Percentiles rank a stretch among this genome's conserved stretches.
Evolutionary conservation across 192 early-diverging fungal species (phyloP).

Genomic region (Backusella tuberculispora): DNA sequence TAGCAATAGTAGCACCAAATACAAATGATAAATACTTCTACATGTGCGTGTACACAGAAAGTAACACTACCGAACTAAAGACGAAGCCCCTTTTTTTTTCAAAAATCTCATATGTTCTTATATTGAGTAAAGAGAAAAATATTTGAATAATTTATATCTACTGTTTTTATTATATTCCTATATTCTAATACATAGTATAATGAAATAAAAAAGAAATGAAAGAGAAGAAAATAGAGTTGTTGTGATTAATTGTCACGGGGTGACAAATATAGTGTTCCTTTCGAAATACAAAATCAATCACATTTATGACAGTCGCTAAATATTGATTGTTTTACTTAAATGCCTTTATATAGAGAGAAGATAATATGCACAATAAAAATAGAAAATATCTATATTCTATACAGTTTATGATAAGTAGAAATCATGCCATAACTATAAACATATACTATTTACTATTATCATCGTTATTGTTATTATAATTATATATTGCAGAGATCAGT

Average conservation of each 20-base stretch:
- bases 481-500: neutral
- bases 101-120: neutral
- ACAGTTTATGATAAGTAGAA: too few relatives aligned
- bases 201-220: neutral
- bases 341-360: neutral
- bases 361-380: neutral
- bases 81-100: neutral
- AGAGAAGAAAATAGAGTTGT: neutral
- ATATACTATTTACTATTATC: neutral
- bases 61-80: neutral
- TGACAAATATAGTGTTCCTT: neutral
- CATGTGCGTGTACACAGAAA: conserved; percentile 2
- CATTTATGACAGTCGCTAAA: neutral
- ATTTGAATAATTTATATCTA: too few relatives aligned
- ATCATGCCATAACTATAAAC: too few relatives aligned
- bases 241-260: neutral
- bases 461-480: too few relatives aligned
- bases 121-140: neutral
- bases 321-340: neutral
- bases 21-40: neutral
- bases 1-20: neutral
- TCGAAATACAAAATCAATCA: neutral
- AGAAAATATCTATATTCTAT: too few relatives aligned
- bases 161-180: too few relatives aligned
- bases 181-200: neutral